Evolutionary conservation across 2,329 filamentous ascomycete species (phyloP).

Genomic region (Fusarium miscanthi): DNA sequence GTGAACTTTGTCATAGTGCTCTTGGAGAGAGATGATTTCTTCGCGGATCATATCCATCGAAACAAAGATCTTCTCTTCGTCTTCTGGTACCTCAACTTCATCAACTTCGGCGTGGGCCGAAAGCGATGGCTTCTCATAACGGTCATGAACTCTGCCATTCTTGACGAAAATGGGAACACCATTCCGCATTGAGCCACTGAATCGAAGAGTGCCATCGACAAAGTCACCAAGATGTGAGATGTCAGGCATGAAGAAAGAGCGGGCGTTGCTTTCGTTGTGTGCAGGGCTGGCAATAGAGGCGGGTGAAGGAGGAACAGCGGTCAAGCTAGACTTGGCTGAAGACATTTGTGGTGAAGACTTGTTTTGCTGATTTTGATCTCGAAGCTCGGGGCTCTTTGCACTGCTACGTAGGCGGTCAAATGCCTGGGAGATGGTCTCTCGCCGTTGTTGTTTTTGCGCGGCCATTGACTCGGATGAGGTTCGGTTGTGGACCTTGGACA

Average conservation of each 20-base stretch:
- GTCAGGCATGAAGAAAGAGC: constrained; percentile 66
- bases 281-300: constrained; percentile 49
- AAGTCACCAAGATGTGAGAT: constrained; percentile 68
- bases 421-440: constrained; percentile 49
- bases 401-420: constrained; percentile 52
- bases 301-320: constrained; percentile 55
- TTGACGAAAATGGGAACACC: constrained; percentile 68
- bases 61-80: constrained; percentile 68
- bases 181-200: constrained; percentile 62
- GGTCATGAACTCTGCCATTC: constrained; percentile 62
- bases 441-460: constrained; percentile 41
- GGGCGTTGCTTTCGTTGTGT: constrained; percentile 56
- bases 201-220: constrained; percentile 64
- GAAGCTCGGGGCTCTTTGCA: constrained; percentile 47
- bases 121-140: constrained; percentile 48
- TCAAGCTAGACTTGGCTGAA: constrained; percentile 55
- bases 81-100: constrained; percentile 61
- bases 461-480: constrained; percentile 45
- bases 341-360: constrained; percentile 51
- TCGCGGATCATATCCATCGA: constrained; percentile 72
- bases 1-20: constrained; percentile 66
- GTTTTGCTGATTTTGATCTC: constrained; percentile 41
- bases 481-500: constrained; percentile 51
- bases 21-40: constrained; percentile 65
- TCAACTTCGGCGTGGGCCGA: constrained; percentile 61